Percentiles rank a stretch among this genome's conserved stretches.
Evolutionary conservation across 805 yeast genomes (phyloP).

Genomic region (Henningerozyma blattae): DNA sequence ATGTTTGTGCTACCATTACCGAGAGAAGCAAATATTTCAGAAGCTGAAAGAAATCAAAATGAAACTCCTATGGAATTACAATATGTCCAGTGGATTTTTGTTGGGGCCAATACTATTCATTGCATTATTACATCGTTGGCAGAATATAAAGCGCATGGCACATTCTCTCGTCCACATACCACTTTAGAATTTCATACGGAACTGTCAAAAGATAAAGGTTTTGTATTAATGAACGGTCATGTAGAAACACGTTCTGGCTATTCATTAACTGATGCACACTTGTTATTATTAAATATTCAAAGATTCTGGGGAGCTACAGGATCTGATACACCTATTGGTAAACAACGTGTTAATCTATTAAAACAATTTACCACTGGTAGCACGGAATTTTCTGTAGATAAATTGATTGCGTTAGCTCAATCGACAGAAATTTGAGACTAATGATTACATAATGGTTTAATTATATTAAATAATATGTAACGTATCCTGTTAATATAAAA

Average conservation of each 20-base stretch:
- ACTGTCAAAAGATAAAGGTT: slow-evolving; percentile 40
- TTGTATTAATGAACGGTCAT: slow-evolving; percentile 78
- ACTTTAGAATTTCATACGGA: slow-evolving; percentile 83
- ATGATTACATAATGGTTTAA: too few relatives aligned
- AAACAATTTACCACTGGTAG: slow-evolving; percentile 61
- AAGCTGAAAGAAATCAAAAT: slow-evolving; percentile 27
- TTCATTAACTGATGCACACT: slow-evolving; percentile 63
- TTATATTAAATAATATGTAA: too few relatives aligned
- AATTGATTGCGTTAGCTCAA: slow-evolving; percentile 60
- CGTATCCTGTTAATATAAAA: too few relatives aligned
- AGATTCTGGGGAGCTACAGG: slow-evolving; percentile 69
- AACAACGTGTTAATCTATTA: slow-evolving; percentile 45
- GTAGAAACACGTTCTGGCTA: slow-evolving; percentile 63
- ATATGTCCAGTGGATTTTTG: slow-evolving; percentile 87
- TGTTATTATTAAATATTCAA: slow-evolving; percentile 64
- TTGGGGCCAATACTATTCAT: slow-evolving; percentile 73
- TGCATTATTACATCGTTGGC: slow-evolving; percentile 85
- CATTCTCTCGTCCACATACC: slow-evolving; percentile 91
- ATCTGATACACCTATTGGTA: slow-evolving; percentile 29
- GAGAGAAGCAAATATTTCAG: slow-evolving; percentile 33
- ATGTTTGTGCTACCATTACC: slow-evolving; percentile 87
- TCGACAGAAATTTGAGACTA: slow-evolving; percentile 37
- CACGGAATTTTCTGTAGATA: slow-evolving; percentile 50
- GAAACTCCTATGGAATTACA: slow-evolving; percentile 67
- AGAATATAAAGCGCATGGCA: slow-evolving; percentile 82